Evolutionary conservation across 2,329 filamentous ascomycete genomes (phyloP), one percentile per base, ranked within the genome.

Genomic region (Drechslerella coelobrocha): DNA sequence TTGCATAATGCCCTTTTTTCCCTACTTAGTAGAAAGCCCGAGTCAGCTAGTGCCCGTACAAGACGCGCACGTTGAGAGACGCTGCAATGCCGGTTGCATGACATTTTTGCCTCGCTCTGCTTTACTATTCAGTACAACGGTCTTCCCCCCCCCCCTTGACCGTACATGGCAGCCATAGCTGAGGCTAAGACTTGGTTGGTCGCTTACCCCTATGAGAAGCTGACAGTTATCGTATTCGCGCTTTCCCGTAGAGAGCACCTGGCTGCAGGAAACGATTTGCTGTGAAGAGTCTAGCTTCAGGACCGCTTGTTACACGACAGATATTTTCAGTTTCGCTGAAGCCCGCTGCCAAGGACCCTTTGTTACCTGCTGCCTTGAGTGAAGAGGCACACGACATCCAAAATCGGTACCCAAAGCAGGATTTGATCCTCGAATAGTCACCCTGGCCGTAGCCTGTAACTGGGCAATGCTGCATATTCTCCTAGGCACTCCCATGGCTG

Each of bases 181-280:
- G 29, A 61, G 43, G 55, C 55, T 48, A 68, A 61, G 63, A 61
- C 50, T 26, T 61, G 45, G 50, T 55, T 48, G 52, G 50, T 61
- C 56, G 56, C 56, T 68, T 68, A 60, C 63, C 53, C 50, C 52
- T 61, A 47, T 68, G 63, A 68, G 63, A 68, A 68, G 63, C 51
- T 68, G 63, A 61, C 61, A 54, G 53, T 51, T 60, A 54, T 45
- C 26, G 21, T 19, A 19, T 68, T 51, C 55, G 61, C 56, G 43
- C 63, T 50, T 61, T 68, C 31, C 63, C 63, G 29, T 54, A 56
- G 26, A 29, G 21, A 68, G 63, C 17, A 68, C 29, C 23, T 66
- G 24, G 47, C 48, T 61, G 24, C 27, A 26, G 37, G 45, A 61
- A 24, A 54, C 41, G 43, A 56, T 61, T 57, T 59, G 51, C 50